Evolutionary conservation across 2,329 filamentous ascomycete species (phyloP).

Genomic region (Gnomoniopsis smithogilvyi): DNA sequence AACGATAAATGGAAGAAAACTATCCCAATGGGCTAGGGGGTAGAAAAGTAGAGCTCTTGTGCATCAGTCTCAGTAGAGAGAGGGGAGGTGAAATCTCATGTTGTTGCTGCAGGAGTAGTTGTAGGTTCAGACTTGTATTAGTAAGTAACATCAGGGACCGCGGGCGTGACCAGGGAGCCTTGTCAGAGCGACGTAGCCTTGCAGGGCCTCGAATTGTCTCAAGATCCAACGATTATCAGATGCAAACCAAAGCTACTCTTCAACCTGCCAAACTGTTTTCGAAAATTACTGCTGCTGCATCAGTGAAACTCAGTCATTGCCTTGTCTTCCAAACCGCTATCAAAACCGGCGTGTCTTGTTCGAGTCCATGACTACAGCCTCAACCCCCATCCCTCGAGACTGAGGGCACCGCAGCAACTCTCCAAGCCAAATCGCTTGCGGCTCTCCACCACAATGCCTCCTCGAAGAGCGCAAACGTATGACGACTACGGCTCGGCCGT

Average conservation of each 20-base stretch:
- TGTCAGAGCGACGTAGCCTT: neutral
- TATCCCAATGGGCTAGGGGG: too few species aligned
- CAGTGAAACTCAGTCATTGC: neutral
- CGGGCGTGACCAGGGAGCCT: neutral
- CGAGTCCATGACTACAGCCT: neutral
- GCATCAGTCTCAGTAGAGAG: too few species aligned
- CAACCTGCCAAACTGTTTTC: neutral
- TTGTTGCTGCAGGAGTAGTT: neutral
- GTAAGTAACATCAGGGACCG: too few species aligned
- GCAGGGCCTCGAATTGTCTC: neutral
- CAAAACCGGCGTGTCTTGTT: neutral
- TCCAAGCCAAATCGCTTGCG: neutral
- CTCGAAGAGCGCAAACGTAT: constrained; percentile 23
- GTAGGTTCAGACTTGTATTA: neutral
- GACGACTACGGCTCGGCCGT: constrained; percentile 27
- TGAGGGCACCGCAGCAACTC: neutral
- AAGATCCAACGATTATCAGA: neutral
- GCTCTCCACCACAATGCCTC: constrained; percentile 8
- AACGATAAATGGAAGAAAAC: too few species aligned
- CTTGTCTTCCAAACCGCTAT: neutral
- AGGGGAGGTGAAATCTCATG: neutral
- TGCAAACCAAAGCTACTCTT: neutral
- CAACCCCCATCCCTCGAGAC: neutral
- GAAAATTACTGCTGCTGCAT: too few species aligned
- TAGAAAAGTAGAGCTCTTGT: too few species aligned